Percentiles rank a stretch among this genome's conserved stretches.
Evolutionary conservation across 305 asterid species (phyloP).

Genomic region (Striga hermonthica): DNA sequence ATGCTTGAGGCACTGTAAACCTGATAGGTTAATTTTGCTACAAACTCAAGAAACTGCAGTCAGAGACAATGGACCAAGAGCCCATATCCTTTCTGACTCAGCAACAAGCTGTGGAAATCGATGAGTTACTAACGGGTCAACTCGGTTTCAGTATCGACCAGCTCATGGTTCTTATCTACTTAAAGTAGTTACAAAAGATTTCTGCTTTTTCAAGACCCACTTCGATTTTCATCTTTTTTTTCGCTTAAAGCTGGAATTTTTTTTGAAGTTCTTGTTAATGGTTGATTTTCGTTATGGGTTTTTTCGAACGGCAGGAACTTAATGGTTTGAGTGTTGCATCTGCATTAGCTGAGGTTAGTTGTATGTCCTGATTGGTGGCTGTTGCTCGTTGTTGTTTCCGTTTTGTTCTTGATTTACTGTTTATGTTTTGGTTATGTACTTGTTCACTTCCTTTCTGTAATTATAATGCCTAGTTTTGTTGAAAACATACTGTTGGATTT

Average conservation of each 20-base stretch:
- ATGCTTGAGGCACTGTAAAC: no score
- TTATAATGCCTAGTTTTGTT: no score
- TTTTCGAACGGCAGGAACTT: slow-evolving; percentile 63
- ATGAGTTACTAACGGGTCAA: slow-evolving; percentile 89
- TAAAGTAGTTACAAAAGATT: no score
- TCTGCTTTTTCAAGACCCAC: not conserved
- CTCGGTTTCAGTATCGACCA: slow-evolving; percentile 96
- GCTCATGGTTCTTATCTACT: slow-evolving; percentile 54
- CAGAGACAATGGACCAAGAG: slow-evolving; percentile 35
- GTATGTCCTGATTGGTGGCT: not conserved
- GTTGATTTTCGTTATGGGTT: slow-evolving; percentile 6
- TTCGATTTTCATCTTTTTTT: not conserved
- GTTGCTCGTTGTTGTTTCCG: no score
- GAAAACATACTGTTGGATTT: no score
- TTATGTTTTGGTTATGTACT: no score
- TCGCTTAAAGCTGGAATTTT: not conserved
- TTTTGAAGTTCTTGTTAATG: slow-evolving; percentile 14
- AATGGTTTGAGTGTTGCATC: slow-evolving; percentile 98
- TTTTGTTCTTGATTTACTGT: no score
- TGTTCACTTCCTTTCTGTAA: no score
- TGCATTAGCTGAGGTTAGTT: slow-evolving; percentile 77
- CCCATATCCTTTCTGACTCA: slow-evolving; percentile 61
- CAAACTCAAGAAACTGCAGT: no score
- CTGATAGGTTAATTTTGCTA: no score
- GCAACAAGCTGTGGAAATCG: slow-evolving; percentile 80